Evolutionary conservation across 2,329 filamentous ascomycete genomes (phyloP), one percentile per base, ranked within the genome.

Genomic region (Ramichloridium luteum): DNA sequence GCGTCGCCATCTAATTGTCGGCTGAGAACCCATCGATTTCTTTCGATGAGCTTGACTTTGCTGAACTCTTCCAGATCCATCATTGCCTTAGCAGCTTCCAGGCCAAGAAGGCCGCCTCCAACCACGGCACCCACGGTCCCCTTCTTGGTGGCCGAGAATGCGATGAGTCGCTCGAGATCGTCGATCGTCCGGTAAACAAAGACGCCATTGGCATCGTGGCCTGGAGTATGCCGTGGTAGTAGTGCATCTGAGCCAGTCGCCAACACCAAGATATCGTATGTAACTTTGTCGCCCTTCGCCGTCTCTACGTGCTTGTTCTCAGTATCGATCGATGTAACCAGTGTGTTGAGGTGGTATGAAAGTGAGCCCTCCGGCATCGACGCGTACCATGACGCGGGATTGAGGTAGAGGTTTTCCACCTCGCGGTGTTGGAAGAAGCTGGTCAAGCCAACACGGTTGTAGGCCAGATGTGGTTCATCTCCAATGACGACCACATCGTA

Each of bases 81-180:
- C 81, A 93, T 85, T 2, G 85, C 85, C 48, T 93, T 90, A 18
- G 83, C 85, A 2, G 85, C 85, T 59, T 93, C 85, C 0, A 94
- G 69, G 1, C 85, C 85, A 0, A 93, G 66, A 14, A 94, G 57
- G 1, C 85, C 85, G 31, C 85, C 85, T 14, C 85, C 85, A 3
- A 93, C 80, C 0, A 90, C 83, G 4, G 75, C 70, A 0, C 80
- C 84, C 2, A 70, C 70, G 2, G 75, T 73, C 4, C 74, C 81
- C 44, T 74, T 79, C 32, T 73, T 71, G 8, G 64, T 61, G 1
- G 72, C 66, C 0, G 82, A 74, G 49, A 80, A 93, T 1, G 67
- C 62, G 35, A 93, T 92, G 3, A 93, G 68, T 26, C 67, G 71
- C 50, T 85, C 67, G 20, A 93, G 59, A 52, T 93, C 85, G 2